Conservation (phyloP, 129 eudicot genomes). For the Logfia minima region DNA sequence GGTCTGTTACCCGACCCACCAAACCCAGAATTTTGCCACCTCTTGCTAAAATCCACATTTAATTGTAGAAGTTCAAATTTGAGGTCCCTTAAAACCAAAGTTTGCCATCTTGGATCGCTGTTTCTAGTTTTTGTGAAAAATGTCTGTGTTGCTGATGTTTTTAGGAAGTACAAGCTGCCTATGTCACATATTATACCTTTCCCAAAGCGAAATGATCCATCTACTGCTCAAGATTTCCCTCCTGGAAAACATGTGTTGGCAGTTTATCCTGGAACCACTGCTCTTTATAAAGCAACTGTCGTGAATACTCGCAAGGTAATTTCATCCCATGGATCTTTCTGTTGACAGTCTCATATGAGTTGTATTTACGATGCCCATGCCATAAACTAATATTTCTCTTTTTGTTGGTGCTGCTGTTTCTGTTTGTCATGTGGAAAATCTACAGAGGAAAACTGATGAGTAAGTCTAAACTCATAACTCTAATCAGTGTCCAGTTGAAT, state of each 20-base stretch:
- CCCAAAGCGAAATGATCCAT: slow-evolving; percentile 72
- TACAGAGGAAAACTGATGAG: slow-evolving; percentile 83
- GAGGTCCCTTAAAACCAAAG: not conserved
- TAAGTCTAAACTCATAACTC: slow-evolving; percentile 34
- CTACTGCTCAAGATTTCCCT: slow-evolving; percentile 70
- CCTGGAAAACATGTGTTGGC: slow-evolving; percentile 88
- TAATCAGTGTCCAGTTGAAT: not conserved
- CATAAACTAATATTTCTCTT: slow-evolving; percentile 26
- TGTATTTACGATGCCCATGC: slow-evolving; percentile 13
- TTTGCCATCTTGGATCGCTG: slow-evolving; percentile 2
- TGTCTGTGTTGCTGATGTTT: slow-evolving; percentile 11
- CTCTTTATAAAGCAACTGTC: slow-evolving; percentile 95
- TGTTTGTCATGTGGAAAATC: not conserved
- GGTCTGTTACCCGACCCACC: not conserved
- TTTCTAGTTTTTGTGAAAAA: slow-evolving; percentile 6
- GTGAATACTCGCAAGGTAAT: slow-evolving; percentile 81
- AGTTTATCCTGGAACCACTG: slow-evolving; percentile 90
- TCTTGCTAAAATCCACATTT: not conserved
- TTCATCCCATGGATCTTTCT: slow-evolving; percentile 4
- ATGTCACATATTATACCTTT: slow-evolving; percentile 81
- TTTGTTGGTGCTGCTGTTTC: slow-evolving; percentile 30
- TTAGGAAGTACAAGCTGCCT: slow-evolving; percentile 82
- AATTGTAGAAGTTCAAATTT: slow-evolving; percentile 8
- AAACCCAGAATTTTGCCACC: not conserved
- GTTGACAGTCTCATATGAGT: not conserved